phyloP scores from a whole-genome alignment of 257 asterid species.

The Nyctanthes arbortristis region DNA sequence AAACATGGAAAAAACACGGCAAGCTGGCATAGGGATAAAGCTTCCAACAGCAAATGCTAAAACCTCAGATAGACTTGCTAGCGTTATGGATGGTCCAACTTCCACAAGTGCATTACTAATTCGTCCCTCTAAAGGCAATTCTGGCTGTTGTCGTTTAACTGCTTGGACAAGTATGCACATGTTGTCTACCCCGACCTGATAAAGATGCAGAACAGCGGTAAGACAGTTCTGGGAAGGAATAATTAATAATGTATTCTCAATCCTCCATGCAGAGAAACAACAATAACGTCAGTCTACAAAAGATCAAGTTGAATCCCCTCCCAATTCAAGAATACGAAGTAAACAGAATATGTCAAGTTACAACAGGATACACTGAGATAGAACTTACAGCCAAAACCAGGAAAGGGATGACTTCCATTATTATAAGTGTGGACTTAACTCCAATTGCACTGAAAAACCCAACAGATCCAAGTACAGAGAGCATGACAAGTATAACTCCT shows the following conservation, averaged over 20 bases:
- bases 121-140: conserved; percentile 92
- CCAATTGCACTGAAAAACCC: conserved; percentile 97
- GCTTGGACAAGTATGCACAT: conserved; percentile 99
- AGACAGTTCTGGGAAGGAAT: conserved; percentile 2
- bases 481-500: conserved; percentile 94
- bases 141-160: conserved; percentile 89
- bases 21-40: conserved; percentile 98
- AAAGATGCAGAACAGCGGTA: conserved; percentile 19
- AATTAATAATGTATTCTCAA: not conserved
- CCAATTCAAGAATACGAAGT: not conserved
- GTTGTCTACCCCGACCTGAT: conserved; percentile 98
- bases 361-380: conserved; percentile 19
- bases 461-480: conserved; percentile 97
- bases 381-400: conserved; percentile 96
- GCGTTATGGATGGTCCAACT: conserved; percentile 97
- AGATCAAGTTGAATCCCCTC: not conserved
- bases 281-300: not conserved
- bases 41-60: conserved; percentile 99
- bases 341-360: not conserved
- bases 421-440: conserved; percentile 91
- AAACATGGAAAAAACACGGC: conserved; percentile 98
- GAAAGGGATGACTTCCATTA: conserved; percentile 99
- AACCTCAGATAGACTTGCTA: conserved; percentile 95
- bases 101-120: conserved; percentile 97
- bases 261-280: not conserved